Percentiles rank a stretch among this genome's conserved stretches.
phyloP scores from a whole-genome alignment of 1,284 basidiomycete species.

The Testicularia cyperi region DNA sequence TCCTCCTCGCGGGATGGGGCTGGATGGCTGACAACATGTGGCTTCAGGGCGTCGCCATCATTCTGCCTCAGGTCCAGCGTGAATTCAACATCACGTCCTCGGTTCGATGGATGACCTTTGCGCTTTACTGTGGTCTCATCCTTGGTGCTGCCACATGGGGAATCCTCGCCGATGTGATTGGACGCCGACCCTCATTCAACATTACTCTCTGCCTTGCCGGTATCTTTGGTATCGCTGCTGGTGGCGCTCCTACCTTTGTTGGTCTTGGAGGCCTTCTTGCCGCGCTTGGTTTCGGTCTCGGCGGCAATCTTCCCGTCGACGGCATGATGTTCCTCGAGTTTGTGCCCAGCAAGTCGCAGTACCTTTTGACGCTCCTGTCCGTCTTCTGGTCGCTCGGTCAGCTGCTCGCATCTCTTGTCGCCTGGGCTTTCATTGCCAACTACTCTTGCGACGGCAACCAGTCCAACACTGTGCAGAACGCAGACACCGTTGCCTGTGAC shows the following conservation, averaged over 20 bases:
- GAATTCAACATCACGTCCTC: constrained; percentile 45
- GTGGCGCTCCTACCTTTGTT: constrained; percentile 52
- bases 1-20: constrained; percentile 48
- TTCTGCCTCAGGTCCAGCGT: constrained; percentile 49
- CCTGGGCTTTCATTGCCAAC: constrained; percentile 58
- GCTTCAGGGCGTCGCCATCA: constrained; percentile 57
- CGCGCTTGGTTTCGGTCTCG: constrained; percentile 54
- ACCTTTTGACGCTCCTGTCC: constrained; percentile 54
- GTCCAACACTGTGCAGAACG: constrained; percentile 25
- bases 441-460: constrained; percentile 45
- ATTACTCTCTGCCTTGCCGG: constrained; percentile 55
- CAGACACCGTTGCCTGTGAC: constrained; percentile 30
- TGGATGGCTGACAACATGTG: constrained; percentile 56
- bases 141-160: constrained; percentile 58
- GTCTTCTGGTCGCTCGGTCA: constrained; percentile 60
- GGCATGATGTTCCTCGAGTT: constrained; percentile 60
- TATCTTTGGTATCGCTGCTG: constrained; percentile 55
- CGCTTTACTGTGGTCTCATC: constrained; percentile 54
- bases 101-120: constrained; percentile 51
- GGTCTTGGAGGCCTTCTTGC: constrained; percentile 53
- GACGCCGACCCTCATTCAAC: constrained; percentile 57
- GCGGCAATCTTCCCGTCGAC: constrained; percentile 58
- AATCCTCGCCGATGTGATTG: constrained; percentile 55
- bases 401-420: constrained; percentile 52
- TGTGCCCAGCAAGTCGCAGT: constrained; percentile 52